These are phyloP conservation scores for Leptographium procerum DNA, from an alignment of 2,329 filamentous ascomycete genomes.

Conservation along the genomic window DNA sequence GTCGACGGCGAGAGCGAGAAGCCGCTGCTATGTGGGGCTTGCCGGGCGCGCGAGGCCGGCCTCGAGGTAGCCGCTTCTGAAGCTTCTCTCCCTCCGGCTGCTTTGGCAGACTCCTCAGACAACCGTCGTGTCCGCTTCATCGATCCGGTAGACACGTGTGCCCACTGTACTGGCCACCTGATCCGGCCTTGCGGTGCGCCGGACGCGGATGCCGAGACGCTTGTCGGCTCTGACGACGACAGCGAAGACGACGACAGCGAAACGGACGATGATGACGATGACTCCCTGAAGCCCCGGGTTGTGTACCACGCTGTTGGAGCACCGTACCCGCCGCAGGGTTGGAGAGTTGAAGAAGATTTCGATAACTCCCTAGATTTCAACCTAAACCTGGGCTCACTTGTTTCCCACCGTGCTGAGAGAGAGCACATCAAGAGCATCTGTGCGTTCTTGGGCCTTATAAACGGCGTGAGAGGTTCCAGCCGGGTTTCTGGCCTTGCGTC, in stretches of 20 bases:
- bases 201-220: background rate
- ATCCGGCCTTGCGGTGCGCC: background rate
- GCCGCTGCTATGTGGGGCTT: background rate
- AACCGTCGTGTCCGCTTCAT: background rate
- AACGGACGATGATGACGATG: background rate
- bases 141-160: background rate
- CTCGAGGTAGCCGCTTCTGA: background rate
- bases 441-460: too few species aligned
- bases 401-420: background rate
- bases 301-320: background rate
- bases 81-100: too few species aligned
- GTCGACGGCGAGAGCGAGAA: background rate
- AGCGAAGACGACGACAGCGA: background rate
- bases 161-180: background rate
- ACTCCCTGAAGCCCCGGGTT: background rate
- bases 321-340: background rate
- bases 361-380: background rate
- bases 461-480: too few species aligned
- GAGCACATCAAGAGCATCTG: too few species aligned
- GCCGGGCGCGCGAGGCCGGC: background rate
- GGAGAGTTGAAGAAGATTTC: background rate
- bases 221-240: background rate
- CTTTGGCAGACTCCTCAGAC: background rate
- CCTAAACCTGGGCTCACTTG: background rate
- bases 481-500: too few species aligned